A percentile compares a stretch with the other conserved stretches of the same genome.
Conservation (phyloP, 2,329 filamentous ascomycete species). For the Volutella citrinella region DNA sequence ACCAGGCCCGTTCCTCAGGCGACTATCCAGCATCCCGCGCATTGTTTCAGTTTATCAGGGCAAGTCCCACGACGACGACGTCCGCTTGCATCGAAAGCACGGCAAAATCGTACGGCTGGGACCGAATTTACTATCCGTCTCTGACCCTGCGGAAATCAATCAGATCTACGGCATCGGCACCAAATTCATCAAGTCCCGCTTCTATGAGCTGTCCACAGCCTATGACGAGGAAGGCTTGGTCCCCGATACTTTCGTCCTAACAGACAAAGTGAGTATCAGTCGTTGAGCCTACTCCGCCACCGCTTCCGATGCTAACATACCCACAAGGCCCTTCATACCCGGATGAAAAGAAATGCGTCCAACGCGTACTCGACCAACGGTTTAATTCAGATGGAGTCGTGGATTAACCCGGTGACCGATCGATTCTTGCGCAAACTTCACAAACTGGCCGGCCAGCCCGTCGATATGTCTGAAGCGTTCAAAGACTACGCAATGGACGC, state of each 20-base stretch:
- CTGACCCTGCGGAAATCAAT: constrained; percentile 5
- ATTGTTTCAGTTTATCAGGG: neutral
- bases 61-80: neutral
- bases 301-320: too few species aligned
- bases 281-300: too few species aligned
- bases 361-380: constrained; percentile 7
- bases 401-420: constrained; percentile 4
- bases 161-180: constrained; percentile 6
- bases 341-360: constrained; percentile 7
- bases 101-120: constrained; percentile 4
- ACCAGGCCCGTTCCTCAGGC: neutral
- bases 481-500: constrained; percentile 8
- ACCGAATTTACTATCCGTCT: constrained; percentile 5
- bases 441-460: neutral
- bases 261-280: too few species aligned
- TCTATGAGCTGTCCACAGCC: constrained; percentile 5
- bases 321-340: constrained; percentile 5
- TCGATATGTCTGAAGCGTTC: neutral
- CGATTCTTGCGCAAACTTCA: neutral
- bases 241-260: constrained; percentile 4
- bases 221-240: constrained; percentile 6
- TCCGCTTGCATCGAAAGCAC: too few species aligned
- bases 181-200: constrained; percentile 7
- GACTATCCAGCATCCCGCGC: neutral
- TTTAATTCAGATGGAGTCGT: constrained; percentile 5